Base-by-base conservation (phyloP, 2,329 filamentous ascomycete species). In the Xylariaceae sp. region DNA sequence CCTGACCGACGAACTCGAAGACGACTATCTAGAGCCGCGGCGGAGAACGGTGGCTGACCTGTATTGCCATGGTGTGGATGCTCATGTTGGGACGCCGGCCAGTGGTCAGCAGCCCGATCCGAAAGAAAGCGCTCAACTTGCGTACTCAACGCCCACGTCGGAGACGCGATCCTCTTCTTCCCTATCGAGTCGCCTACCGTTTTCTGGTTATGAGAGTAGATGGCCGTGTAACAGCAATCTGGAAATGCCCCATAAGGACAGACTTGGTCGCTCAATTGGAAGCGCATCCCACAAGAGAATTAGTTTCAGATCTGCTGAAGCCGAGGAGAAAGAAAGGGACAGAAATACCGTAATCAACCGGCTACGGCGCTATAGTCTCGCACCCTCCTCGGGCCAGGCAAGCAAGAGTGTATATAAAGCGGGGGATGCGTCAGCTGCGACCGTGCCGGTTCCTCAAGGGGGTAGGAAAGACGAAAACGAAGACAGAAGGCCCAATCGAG, bases 311-410 rank as follows among this genome's bases (percentile, higher is more conserved):
- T 23, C 35, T 5, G 9, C 27, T 5, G 36, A 38, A 9, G 29
- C 24, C 12, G 18, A 26, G 13, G 18, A 30, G 2, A 19, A 42
- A n/a, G 35, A 42, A 9, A 15, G 18, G 12, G 38, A 33, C 12
- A 33, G 44, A 12, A 35, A 34, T 16, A n/a, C 52, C 4, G 16
- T 57, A 5, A 46, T 54, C 19, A 41, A 11, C 21, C 21, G 47
- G 24, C 30, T 59, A 19, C 50, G 51, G 13, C 50, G 51, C 18
- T 58, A 54, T 36, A 59, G 51, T 34, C 51, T 59, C 41, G 48
- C 57, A 40, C 51, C 56, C 5, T 27, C 54, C 11, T 31, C 38
- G 3, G 54, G 56, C 3, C 47, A 51, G n/a, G 46, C 47, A 2
- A 43, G 53, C 5, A 53, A 54, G 27, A 44, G n/a, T 18, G 38